Conservation (phyloP, 257 asterid species). For the Cynanchum wilfordii region DNA sequence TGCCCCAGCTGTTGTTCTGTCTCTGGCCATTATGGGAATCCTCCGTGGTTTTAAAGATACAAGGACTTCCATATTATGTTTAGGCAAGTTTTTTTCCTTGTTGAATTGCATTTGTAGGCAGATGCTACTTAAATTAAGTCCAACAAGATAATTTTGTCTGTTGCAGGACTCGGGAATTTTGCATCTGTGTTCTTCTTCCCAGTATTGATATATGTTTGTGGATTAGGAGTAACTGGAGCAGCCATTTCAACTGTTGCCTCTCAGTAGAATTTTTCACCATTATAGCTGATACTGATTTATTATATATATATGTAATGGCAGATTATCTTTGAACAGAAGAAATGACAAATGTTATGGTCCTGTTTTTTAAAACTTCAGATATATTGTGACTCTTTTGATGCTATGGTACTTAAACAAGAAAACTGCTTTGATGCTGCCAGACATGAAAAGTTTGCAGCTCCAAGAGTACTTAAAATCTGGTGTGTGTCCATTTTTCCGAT, state of each 20-base stretch:
- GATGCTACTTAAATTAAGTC: not conserved
- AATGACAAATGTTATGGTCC: not conserved
- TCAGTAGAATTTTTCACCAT: conserved; percentile 30
- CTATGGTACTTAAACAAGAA: conserved; percentile 35
- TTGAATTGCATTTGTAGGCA: not conserved
- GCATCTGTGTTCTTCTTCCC: conserved; percentile 40
- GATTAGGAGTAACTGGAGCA: conserved; percentile 40
- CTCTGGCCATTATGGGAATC: conserved; percentile 34
- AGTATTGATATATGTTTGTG: conserved; percentile 27
- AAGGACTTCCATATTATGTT: conserved; percentile 34
- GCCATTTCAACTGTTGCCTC: conserved; percentile 44
- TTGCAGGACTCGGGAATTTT: conserved; percentile 39
- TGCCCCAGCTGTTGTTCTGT: conserved; percentile 36
- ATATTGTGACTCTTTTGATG: conserved; percentile 41
- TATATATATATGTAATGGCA: too few species aligned
- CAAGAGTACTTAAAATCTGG: conserved; percentile 40
- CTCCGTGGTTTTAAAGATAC: conserved; percentile 42
- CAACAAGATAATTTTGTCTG: not conserved
- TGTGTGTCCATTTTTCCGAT: conserved; percentile 12
- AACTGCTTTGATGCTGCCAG: conserved; percentile 31
- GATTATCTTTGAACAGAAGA: not conserved
- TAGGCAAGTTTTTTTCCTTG: conserved; percentile 24
- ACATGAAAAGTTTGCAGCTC: conserved; percentile 27
- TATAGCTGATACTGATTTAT: not conserved
- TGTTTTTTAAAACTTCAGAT: conserved; percentile 23